These are phyloP conservation scores for Yamadazyma sp. DNA, from an alignment of 1,139 yeast genomes.

Conservation along the genomic window DNA sequence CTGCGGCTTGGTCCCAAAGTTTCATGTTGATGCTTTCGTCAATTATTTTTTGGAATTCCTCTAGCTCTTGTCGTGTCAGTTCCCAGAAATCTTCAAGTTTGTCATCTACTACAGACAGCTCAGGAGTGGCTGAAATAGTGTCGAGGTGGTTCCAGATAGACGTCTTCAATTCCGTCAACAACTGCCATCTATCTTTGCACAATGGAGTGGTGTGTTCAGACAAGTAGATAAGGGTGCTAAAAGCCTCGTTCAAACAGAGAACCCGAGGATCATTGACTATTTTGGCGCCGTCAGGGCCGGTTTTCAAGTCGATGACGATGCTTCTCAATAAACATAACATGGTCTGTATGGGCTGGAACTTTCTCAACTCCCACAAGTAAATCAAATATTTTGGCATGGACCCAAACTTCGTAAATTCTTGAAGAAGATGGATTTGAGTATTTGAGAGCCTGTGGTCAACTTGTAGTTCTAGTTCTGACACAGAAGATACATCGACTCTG, in stretches of 20 bases:
- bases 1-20: not conserved
- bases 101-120: not conserved
- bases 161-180: not conserved
- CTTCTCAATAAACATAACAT: constrained; percentile 7
- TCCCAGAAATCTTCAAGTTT: not conserved
- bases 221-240: not conserved
- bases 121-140: not conserved
- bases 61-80: not conserved
- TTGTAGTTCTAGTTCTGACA: constrained; percentile 4
- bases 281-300: not conserved
- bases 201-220: constrained; percentile 1
- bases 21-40: not conserved
- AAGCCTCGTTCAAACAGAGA: not conserved
- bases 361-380: constrained; percentile 13
- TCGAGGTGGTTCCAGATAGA: not conserved
- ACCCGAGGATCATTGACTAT: not conserved
- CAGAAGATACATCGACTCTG: too few relatives aligned
- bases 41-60: not conserved
- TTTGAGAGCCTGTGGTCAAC: not conserved
- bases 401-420: constrained; percentile 8
- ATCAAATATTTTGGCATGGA: constrained; percentile 7
- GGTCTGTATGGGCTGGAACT: constrained; percentile 13
- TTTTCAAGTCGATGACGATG: constrained; percentile 7
- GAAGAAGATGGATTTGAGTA: constrained; percentile 9
- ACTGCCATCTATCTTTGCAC: not conserved